Percentiles rank a stretch among this genome's conserved stretches.
Evolutionary conservation across 2,329 filamentous ascomycete genomes (phyloP).

Genomic region (Aspergillus niger): DNA sequence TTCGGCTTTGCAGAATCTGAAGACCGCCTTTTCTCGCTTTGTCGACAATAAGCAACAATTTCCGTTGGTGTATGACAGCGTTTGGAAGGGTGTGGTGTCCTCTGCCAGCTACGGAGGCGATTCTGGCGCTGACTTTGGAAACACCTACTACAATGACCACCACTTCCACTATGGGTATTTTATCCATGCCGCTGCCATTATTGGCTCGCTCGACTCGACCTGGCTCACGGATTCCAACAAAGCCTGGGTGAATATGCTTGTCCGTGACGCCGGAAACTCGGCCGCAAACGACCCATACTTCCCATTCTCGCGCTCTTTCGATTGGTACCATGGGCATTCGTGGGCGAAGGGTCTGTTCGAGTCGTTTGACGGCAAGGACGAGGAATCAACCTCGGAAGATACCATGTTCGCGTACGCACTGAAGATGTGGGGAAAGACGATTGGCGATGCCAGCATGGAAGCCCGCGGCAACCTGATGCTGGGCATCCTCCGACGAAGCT

Average conservation of each 20-base stretch:
- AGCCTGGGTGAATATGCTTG: slow-evolving; percentile 78
- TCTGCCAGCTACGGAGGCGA: slow-evolving; percentile 71
- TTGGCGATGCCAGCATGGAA: slow-evolving; percentile 76
- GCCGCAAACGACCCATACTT: slow-evolving; percentile 70
- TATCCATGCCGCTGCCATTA: slow-evolving; percentile 80
- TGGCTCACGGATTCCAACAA: slow-evolving; percentile 73
- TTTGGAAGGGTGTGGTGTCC: slow-evolving; percentile 81
- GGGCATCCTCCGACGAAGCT: slow-evolving; percentile 70
- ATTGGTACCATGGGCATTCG: slow-evolving; percentile 93
- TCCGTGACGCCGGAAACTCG: slow-evolving; percentile 82
- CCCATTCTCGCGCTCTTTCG: slow-evolving; percentile 80
- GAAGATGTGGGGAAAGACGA: slow-evolving; percentile 89
- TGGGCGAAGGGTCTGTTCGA: slow-evolving; percentile 71
- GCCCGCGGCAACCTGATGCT: slow-evolving; percentile 83
- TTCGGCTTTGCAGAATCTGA: slow-evolving; percentile 62
- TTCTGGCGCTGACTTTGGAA: slow-evolving; percentile 79
- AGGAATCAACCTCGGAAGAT: slow-evolving; percentile 88
- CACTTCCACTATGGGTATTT: slow-evolving; percentile 78
- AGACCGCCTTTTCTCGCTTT: slow-evolving; percentile 67
- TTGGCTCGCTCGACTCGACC: slow-evolving; percentile 72
- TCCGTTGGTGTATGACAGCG: slow-evolving; percentile 57
- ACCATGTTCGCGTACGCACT: slow-evolving; percentile 82
- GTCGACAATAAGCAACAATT: slow-evolving; percentile 67
- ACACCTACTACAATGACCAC: slow-evolving; percentile 71
- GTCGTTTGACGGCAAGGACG: slow-evolving; percentile 57